Percentiles rank a stretch among this genome's conserved stretches.
These are phyloP conservation scores for Luvunga scandens DNA, from an alignment of 345 rosid species.

Conservation along the genomic window DNA sequence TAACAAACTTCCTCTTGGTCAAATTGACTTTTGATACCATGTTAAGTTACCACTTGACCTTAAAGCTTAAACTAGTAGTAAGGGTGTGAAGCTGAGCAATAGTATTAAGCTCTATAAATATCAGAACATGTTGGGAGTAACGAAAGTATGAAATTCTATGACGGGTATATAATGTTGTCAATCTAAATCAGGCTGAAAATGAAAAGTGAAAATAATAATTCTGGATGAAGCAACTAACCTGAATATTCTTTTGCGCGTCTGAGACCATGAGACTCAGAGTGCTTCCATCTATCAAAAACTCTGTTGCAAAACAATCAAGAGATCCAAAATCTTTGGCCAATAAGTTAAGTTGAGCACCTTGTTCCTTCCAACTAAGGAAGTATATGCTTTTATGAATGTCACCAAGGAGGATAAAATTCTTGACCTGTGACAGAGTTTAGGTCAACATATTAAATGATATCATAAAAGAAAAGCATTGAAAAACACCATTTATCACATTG, in stretches of 20 bases:
- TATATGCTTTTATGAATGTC: constrained; percentile 91
- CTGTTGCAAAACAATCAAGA: constrained; percentile 91
- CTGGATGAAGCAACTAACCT: constrained; percentile 44
- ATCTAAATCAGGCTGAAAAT: neutral
- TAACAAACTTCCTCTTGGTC: neutral
- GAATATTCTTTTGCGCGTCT: constrained; percentile 90
- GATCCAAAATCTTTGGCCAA: constrained; percentile 95
- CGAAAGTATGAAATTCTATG: neutral
- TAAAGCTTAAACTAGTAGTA: too few species aligned
- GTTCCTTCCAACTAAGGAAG: constrained; percentile 98
- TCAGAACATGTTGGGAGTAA: neutral
- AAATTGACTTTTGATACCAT: neutral
- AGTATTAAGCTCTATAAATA: too few species aligned
- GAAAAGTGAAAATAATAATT: neutral
- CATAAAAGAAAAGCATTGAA: constrained; percentile 11
- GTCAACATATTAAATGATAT: neutral
- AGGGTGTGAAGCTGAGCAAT: too few species aligned
- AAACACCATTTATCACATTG: neutral
- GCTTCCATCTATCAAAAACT: constrained; percentile 97
- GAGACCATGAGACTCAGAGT: constrained; percentile 90
- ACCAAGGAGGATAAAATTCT: constrained; percentile 89
- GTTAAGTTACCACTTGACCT: neutral
- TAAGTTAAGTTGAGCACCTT: constrained; percentile 89
- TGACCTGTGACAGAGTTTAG: constrained; percentile 55
- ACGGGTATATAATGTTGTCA: neutral